Percentiles rank a stretch among this genome's conserved stretches.
These are phyloP conservation scores for Mycena amicta DNA, from an alignment of 768 basidiomycete genomes.

Conservation along the genomic window DNA sequence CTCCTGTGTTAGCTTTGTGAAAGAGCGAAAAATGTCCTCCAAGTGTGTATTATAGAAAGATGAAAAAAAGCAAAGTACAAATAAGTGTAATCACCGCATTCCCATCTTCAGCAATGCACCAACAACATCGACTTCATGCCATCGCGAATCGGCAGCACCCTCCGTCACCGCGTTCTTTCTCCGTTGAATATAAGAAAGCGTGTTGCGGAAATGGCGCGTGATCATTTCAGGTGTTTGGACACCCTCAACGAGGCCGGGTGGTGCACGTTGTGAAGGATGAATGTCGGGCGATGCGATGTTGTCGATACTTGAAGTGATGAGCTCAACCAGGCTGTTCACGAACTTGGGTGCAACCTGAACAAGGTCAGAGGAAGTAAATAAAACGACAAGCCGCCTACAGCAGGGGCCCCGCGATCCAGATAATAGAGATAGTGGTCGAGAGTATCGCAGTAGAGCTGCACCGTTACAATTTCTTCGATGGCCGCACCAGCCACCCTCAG, in stretches of 20 bases:
- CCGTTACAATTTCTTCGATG: slow-evolving; percentile 94
- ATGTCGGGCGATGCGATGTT: slow-evolving; percentile 85
- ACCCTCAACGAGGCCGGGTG: slow-evolving; percentile 88
- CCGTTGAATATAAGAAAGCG: slow-evolving; percentile 77
- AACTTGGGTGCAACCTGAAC: slow-evolving; percentile 93
- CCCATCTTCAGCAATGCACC: slow-evolving; percentile 92
- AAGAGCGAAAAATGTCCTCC: not conserved
- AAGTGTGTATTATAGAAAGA: not conserved
- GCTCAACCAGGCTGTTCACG: slow-evolving; percentile 92
- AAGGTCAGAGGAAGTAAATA: not conserved
- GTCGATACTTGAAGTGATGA: slow-evolving; percentile 94
- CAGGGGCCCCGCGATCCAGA: slow-evolving; percentile 89
- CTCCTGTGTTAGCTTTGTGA: too few species aligned
- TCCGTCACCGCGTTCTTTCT: slow-evolving; percentile 61
- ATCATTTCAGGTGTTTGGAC: slow-evolving; percentile 95
- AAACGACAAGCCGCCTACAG: slow-evolving; percentile 55
- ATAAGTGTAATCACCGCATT: slow-evolving; percentile 47
- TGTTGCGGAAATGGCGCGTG: slow-evolving; percentile 89
- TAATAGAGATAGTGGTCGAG: slow-evolving; percentile 96
- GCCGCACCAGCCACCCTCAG: slow-evolving; percentile 94
- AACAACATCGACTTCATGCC: slow-evolving; percentile 87
- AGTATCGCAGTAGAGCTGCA: slow-evolving; percentile 95
- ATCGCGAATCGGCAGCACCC: slow-evolving; percentile 56
- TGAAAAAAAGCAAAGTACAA: not conserved
- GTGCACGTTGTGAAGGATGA: slow-evolving; percentile 85